A percentile compares a stretch with the other conserved stretches of the same genome.
Conservation (phyloP, 148 eudicot genomes). For the Spergularia marina region DNA sequence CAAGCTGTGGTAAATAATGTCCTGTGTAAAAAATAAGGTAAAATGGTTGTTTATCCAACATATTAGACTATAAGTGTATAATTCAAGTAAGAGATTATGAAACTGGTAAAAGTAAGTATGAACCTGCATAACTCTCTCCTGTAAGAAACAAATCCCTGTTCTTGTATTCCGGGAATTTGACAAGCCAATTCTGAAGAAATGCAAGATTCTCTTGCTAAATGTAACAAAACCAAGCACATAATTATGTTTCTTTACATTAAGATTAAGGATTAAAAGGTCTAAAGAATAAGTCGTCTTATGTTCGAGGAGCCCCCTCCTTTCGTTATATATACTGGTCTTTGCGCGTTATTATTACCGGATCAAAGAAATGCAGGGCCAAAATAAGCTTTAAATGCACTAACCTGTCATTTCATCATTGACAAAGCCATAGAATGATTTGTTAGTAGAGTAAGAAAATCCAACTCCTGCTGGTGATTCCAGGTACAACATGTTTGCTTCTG, state of each 20-base stretch:
- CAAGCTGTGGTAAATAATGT: conserved; percentile 87
- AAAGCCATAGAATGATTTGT: conserved; percentile 48
- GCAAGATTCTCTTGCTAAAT: conserved; percentile 52
- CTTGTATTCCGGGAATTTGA: conserved; percentile 61
- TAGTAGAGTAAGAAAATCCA: conserved; percentile 68
- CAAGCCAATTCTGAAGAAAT: conserved; percentile 61
- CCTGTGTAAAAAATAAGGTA: conserved; percentile 42
- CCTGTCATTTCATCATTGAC: conserved; percentile 64
- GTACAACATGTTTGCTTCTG: conserved; percentile 85
- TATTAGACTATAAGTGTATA: background rate
- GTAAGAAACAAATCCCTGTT: conserved; percentile 57
- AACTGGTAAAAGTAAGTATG: no score
- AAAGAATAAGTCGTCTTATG: no score
- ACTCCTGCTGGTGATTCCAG: conserved; percentile 82
- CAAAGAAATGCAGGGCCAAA: background rate
- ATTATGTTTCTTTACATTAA: no score
- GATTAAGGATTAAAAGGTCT: no score
- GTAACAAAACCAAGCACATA: conserved; percentile 6
- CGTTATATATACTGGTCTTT: background rate
- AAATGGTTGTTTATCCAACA: background rate
- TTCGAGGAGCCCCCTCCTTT: background rate
- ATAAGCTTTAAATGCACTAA: conserved; percentile 3
- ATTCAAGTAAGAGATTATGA: background rate
- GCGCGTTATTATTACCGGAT: background rate
- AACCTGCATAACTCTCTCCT: conserved; percentile 80